Base-by-base conservation (phyloP, 1,284 basidiomycete species). In the Puccinia triticina region DNA sequence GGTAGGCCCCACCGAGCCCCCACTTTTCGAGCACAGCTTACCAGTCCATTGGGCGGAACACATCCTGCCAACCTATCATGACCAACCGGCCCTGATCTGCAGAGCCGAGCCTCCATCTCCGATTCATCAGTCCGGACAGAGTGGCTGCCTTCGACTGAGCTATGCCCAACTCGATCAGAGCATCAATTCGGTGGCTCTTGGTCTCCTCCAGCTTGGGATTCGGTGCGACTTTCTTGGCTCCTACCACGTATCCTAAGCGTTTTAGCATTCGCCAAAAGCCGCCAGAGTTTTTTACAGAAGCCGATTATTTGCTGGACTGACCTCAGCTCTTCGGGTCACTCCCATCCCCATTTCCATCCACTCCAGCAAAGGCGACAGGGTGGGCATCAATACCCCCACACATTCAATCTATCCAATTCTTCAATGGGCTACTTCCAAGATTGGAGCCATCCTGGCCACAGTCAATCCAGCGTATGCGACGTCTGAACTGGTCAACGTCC, bases 381-480 rank as follows among this genome's bases (percentile, higher is more conserved):
- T 71, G 37, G 69, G 69, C 43, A 71, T 71, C 12, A 71, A 71
- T 50, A 71, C 69, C 3, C n/a, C 43, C 46, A 71, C 14, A 14
- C 69, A 71, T 50, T 71, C 69, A 50, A 71, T 71, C 48, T 71
- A 29, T 50, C 69, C 69, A 50, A 71, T 71, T 21, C 69, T 71
- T 71, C 69, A 71, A 40, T 71, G 64, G 77, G 77, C 77, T 46
- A 72, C 77, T 43, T 40, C 77, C 29, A 72, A 72, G 43, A 80
- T 80, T 40, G 77, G 77, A 12, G 48, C 77, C 21, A 80, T 80
- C 77, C 57, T 80, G 34, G 67, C 53, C n/a, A 72, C 77, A 11
- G 72, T 80, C 50, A 80, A 80, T 72, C 67, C 77, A 57, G 50
- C 77, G 0, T 80, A 80, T 48, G 55, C 66, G 43, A 34, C 77